Evolutionary conservation across 768 basidiomycete genomes (phyloP).

Genomic region (Boletus reticulatus): DNA sequence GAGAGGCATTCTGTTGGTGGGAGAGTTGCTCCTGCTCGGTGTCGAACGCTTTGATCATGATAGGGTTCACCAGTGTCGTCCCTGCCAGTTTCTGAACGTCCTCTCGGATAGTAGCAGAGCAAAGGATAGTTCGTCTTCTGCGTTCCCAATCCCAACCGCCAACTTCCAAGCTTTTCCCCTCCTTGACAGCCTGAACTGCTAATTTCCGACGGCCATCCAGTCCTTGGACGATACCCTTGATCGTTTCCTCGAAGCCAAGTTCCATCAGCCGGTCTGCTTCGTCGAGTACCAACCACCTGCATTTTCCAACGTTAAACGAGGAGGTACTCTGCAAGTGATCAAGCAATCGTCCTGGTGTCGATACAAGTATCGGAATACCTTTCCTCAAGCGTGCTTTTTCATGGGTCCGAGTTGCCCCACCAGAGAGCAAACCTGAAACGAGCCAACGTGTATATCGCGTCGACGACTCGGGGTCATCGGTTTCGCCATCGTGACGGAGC

Average conservation of each 20-base stretch:
- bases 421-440: constrained; percentile 88
- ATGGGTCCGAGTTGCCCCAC: constrained; percentile 91
- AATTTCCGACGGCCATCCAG: constrained; percentile 81
- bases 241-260: constrained; percentile 95
- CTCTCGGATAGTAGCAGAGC: constrained; percentile 95
- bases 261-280: constrained; percentile 99
- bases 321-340: constrained; percentile 97
- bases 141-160: constrained; percentile 85
- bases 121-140: constrained; percentile 81
- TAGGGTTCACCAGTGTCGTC: constrained; percentile 69
- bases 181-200: constrained; percentile 62
- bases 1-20: constrained; percentile 13
- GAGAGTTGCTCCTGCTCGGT: constrained; percentile 32
- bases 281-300: constrained; percentile 93
- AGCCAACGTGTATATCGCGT: constrained; percentile 81
- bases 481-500: constrained; percentile 56
- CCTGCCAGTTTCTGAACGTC: constrained; percentile 94
- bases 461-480: constrained; percentile 43
- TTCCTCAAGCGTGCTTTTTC: constrained; percentile 96
- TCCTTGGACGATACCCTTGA: constrained; percentile 83
- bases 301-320: constrained; percentile 89
- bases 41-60: constrained; percentile 78
- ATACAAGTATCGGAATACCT: constrained; percentile 92
- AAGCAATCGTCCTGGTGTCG: constrained; percentile 91
- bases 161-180: constrained; percentile 67